A percentile compares a stretch with the other conserved stretches of the same genome.
Conservation (phyloP, 495 filamentous ascomycete genomes). For the Podospora fimiseda region DNA sequence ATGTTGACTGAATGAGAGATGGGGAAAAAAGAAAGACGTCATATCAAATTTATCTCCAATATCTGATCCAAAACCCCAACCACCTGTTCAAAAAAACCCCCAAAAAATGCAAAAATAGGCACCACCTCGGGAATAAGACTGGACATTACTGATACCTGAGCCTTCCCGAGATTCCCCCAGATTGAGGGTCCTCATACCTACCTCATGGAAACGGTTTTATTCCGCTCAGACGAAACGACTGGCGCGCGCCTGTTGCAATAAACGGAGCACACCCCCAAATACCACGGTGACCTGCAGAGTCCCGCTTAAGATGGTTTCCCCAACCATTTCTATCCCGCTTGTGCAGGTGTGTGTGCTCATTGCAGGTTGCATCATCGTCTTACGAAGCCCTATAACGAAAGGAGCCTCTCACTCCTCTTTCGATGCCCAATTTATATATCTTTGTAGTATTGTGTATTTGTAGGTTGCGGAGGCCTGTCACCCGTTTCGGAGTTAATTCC, state of each 20-base stretch:
- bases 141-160: background rate
- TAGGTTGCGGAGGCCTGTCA: background rate
- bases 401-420: too few relatives aligned
- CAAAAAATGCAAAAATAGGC: background rate
- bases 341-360: background rate
- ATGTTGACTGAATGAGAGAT: too few relatives aligned
- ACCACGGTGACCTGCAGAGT: background rate
- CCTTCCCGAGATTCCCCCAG: background rate
- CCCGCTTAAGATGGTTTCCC: background rate
- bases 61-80: too few relatives aligned
- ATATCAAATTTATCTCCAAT: too few relatives aligned
- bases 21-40: too few relatives aligned
- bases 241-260: background rate
- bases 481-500: background rate
- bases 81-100: too few relatives aligned
- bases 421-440: too few relatives aligned
- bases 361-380: background rate
- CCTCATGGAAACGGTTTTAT: background rate
- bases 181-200: background rate
- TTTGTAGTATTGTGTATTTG: too few relatives aligned
- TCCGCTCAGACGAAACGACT: background rate
- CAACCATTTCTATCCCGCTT: background rate
- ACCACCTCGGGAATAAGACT: background rate
- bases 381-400: background rate
- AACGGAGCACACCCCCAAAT: background rate